These are phyloP conservation scores for Salix udensis DNA, from an alignment of 345 rosid species.

Conservation along the genomic window DNA sequence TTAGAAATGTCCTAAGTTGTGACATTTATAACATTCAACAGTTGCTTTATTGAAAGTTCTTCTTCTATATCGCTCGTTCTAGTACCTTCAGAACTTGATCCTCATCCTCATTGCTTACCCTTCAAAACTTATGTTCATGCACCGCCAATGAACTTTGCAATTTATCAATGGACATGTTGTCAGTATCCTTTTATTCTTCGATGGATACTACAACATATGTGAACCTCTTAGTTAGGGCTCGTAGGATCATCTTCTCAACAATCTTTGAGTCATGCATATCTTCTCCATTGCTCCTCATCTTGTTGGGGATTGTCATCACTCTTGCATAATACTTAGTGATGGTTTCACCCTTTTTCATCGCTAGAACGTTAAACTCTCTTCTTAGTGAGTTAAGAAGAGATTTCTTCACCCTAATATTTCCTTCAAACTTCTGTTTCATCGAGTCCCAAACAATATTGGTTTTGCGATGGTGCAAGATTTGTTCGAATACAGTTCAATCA, in stretches of 20 bases:
- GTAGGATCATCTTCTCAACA: no score
- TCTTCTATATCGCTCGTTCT: background rate
- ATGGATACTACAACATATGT: background rate
- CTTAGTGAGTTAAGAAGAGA: background rate
- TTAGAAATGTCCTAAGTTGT: no score
- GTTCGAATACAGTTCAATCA: constrained; percentile 6
- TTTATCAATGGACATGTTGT: background rate
- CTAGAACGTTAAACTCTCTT: background rate
- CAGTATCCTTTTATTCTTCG: background rate
- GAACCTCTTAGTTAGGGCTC: background rate
- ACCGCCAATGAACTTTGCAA: background rate
- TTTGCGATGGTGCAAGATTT: constrained; percentile 9
- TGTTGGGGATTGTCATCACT: background rate
- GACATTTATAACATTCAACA: no score
- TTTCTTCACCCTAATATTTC: background rate
- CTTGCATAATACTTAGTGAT: background rate
- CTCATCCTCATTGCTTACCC: background rate
- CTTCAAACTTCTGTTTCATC: background rate
- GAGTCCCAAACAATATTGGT: constrained; percentile 4
- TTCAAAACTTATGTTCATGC: background rate
- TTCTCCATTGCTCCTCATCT: background rate
- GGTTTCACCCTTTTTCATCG: background rate
- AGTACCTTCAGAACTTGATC: background rate
- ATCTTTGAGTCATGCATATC: background rate
- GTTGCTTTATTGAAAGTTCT: background rate